phyloP scores from a whole-genome alignment of 345 rosid species.

The Ceriops decandra region DNA sequence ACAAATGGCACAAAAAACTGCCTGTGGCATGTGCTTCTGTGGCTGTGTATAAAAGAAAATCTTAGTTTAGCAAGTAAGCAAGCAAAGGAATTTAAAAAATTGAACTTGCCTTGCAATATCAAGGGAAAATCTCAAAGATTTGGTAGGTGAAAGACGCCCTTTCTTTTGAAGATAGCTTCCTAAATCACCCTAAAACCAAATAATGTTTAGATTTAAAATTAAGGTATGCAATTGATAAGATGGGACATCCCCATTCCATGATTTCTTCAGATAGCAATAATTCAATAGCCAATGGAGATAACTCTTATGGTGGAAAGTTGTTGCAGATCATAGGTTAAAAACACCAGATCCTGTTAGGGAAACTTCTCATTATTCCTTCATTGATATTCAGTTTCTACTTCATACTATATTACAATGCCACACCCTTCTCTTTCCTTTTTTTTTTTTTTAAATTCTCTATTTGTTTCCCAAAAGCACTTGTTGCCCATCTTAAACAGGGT shows the following conservation, averaged over 20 bases:
- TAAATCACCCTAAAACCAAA: slow-evolving; percentile 70
- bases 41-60: background rate
- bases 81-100: slow-evolving; percentile 12
- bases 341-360: background rate
- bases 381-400: background rate
- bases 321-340: background rate
- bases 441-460: no score
- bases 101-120: slow-evolving; percentile 79
- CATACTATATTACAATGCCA: background rate
- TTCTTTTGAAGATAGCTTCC: slow-evolving; percentile 77
- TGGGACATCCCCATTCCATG: background rate
- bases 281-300: background rate
- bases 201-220: slow-evolving; percentile 5
- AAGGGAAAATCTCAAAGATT: slow-evolving; percentile 72
- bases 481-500: no score
- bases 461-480: no score
- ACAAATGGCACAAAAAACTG: background rate
- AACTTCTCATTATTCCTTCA: background rate
- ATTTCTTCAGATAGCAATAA: background rate
- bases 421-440: background rate
- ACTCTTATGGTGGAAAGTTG: no score
- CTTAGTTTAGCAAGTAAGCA: slow-evolving; percentile 7
- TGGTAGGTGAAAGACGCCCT: slow-evolving; percentile 82
- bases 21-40: background rate
- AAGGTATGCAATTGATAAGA: background rate